phyloP scores from a whole-genome alignment of 106 monocot species.

The Allium fistulosum region DNA sequence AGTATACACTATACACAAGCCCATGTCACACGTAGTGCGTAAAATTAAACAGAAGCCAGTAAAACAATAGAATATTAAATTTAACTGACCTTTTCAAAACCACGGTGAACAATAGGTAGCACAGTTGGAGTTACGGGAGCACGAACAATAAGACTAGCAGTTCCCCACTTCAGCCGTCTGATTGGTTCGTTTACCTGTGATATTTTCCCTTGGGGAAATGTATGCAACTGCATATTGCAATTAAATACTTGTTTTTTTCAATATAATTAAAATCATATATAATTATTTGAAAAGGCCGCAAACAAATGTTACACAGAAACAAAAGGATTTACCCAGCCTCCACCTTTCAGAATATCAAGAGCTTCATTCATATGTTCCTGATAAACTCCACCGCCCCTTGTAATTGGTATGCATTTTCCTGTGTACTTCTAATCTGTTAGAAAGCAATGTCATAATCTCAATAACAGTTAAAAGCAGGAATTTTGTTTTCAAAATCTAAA shows the following conservation, averaged over 20 bases:
- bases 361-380: slow-evolving; percentile 92
- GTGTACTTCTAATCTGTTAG: slow-evolving; percentile 15
- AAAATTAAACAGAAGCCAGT: not conserved
- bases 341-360: slow-evolving; percentile 57
- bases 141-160: slow-evolving; percentile 93
- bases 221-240: slow-evolving; percentile 66
- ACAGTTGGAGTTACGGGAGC: slow-evolving; percentile 75
- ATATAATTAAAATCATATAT: not conserved
- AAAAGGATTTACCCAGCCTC: slow-evolving; percentile 73
- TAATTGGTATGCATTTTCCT: slow-evolving; percentile 98
- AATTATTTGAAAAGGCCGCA: not conserved
- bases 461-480: slow-evolving; percentile 5
- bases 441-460: slow-evolving; percentile 8
- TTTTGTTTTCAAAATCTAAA: not conserved
- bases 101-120: slow-evolving; percentile 79
- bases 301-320: not conserved
- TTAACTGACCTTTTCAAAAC: slow-evolving; percentile 81
- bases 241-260: not conserved
- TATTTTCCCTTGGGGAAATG: slow-evolving; percentile 95
- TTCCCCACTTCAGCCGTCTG: slow-evolving; percentile 89
- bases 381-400: slow-evolving; percentile 90
- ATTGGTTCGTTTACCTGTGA: slow-evolving; percentile 71
- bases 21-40: not conserved
- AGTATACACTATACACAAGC: not conserved
- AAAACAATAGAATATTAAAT: not conserved